Evolutionary conservation across 2,329 filamentous ascomycete genomes (phyloP), one percentile per base, ranked within the genome.

Genomic region (Lachnellula willkommii): DNA sequence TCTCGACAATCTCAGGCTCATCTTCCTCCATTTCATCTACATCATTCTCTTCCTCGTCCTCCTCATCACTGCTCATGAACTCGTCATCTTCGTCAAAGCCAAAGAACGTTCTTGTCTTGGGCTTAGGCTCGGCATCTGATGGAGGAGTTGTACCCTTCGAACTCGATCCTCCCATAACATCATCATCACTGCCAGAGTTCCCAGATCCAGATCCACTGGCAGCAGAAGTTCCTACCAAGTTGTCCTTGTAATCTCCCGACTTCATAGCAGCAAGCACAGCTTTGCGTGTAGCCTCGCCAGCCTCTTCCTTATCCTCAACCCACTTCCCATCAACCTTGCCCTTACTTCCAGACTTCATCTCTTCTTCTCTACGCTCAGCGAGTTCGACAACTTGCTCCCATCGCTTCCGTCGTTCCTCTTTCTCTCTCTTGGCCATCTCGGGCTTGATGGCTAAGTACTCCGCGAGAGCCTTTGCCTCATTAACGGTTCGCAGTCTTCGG

Each of bases 401-500:
- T 48, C 92, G 78, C 71, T 88, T 84, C 47, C 88, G 81, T 48
- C 91, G 83, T 72, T 88, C 87, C 69, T 96, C 92, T 68, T 91
- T 93, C 71, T 97, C 91, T 69, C 90, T 90, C 72, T 87, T 85
- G 61, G 96, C 94, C 93, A 99, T 96, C 59, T 96, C 93, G 0
- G 95, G 94, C 70, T 97, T 96, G 63, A 95, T 89, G 2, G 92
- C 90, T 2, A 97, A 80, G 67, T 96, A 97, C 70, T 97, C 92
- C 0, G 95, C 94, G 20, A 99, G 78, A 1, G 90, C 89, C 72
- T 99, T 99, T 36, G 94, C 94, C 71, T 99, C 94, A 39, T 89
- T 93, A 28, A 97, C 90, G 2, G 94, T 97, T 50, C 95, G 85
- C 54, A 99, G 72, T 55, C 94, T 83, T 22, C 94, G 85, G 0